phyloP scores from a whole-genome alignment of 2,329 filamentous ascomycete genomes.

The Cercospora brassicicola region DNA sequence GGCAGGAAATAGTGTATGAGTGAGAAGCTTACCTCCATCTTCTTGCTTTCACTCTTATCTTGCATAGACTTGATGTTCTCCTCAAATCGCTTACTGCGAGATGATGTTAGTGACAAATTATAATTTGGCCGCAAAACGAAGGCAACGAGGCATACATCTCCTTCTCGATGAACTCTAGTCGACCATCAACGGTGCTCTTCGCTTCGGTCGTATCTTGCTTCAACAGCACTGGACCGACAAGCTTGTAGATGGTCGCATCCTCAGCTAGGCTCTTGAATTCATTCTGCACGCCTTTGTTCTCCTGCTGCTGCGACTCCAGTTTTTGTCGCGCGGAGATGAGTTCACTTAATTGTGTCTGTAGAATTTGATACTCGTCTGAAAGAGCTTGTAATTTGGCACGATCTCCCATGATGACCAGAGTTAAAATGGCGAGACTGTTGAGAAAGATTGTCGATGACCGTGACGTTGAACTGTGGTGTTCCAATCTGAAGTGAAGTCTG shows the following conservation, averaged over 20 bases:
- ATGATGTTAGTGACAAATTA: background rate
- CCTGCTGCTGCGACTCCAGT: conserved; percentile 89
- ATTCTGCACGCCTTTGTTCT: conserved; percentile 85
- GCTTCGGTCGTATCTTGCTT: conserved; percentile 95
- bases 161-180: conserved; percentile 87
- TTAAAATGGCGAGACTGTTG: background rate
- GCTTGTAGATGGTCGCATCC: conserved; percentile 90
- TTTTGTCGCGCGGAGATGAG: conserved; percentile 79
- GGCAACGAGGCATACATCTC: conserved; percentile 70
- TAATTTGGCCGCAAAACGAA: background rate
- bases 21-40: conserved; percentile 57
- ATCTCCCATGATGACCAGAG: conserved; percentile 37
- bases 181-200: conserved; percentile 82
- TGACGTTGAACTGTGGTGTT: background rate
- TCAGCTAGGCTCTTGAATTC: conserved; percentile 80
- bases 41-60: conserved; percentile 64
- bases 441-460: background rate
- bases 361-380: conserved; percentile 81
- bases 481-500: conserved; percentile 3
- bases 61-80: conserved; percentile 64
- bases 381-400: conserved; percentile 79
- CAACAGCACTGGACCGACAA: conserved; percentile 85
- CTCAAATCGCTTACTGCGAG: conserved; percentile 63
- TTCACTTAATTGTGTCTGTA: conserved; percentile 86
- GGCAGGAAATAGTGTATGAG: background rate